Conservation (phyloP, 2,329 filamentous ascomycete genomes). For the Endoconidiophora laricicola region DNA sequence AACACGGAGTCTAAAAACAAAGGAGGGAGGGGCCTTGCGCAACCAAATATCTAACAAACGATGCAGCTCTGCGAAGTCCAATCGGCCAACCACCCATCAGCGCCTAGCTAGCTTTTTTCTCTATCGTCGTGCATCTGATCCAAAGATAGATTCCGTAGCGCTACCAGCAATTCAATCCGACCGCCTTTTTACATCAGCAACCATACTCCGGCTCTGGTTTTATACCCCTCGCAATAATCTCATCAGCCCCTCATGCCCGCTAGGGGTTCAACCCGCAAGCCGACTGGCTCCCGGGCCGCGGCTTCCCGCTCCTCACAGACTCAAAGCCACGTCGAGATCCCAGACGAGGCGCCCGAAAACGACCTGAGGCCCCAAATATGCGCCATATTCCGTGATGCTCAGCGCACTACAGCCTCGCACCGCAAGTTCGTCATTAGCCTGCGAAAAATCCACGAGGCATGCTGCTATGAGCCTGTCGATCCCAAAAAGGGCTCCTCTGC, state of each 20-base stretch:
- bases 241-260: conserved; percentile 34
- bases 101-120: no score
- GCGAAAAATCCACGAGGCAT: conserved; percentile 79
- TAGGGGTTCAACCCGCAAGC: conserved; percentile 29
- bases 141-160: background rate
- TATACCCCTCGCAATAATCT: no score
- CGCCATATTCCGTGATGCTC: conserved; percentile 61
- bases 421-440: conserved; percentile 76
- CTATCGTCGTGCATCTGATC: no score
- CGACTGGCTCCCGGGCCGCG: conserved; percentile 25
- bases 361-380: conserved; percentile 59
- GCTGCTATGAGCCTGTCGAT: conserved; percentile 46
- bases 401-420: conserved; percentile 78
- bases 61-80: background rate
- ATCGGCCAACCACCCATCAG: background rate
- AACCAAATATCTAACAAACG: background rate
- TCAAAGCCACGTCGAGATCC: conserved; percentile 28
- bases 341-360: conserved; percentile 54
- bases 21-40: background rate
- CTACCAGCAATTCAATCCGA: background rate
- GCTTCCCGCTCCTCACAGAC: conserved; percentile 28
- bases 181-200: background rate
- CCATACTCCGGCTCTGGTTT: no score
- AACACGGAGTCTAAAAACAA: conserved; percentile 7
- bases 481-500: conserved; percentile 31